Base-by-base conservation (phyloP, 1,284 basidiomycete genomes). In the Anthracocystis setariae region DNA sequence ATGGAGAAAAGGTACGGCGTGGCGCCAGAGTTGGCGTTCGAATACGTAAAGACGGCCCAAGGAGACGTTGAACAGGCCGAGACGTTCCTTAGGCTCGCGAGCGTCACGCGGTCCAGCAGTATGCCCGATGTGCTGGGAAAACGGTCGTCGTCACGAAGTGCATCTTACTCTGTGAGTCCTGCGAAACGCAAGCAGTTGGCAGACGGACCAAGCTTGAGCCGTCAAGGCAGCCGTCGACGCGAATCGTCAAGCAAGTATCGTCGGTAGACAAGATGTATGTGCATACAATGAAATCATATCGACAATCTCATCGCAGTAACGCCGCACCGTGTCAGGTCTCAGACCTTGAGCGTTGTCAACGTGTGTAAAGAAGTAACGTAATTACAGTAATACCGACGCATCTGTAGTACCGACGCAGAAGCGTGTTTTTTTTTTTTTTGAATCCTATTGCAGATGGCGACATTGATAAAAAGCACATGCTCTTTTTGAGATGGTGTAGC, bases 1-100 rank as follows among this genome's bases (percentile, higher is more conserved):
- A 54, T 65, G 50, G 25, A 46, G 5, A 43, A 58, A 12, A 27
- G 27, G 2, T 71, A 54, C 35, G 62, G 44, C 20, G 58, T 62
- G n/a, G 54, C 62, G 17, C 50, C 46, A 10, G 38, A 42, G 0
- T 53, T 71, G 8, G 68, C 62, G 2, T 60, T 59, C 43, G 62
- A 71, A 17, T 71, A 65, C 45, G 37, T 71, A 62, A 71, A 65
- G 46, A 66, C 62, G 3, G 56, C 68, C 8, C 40, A 47, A 18
- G 68, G 68, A 21, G 54, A 65, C 25, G 57, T 71, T 33, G 51
- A 45, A 18, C 56, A 65, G 21, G 68, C 68, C 13, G 58, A 71
- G 42, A 54, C 29, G 2, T 71, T 54, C 50, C 50, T 71, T 13
- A 54, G 42, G 15, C 44, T 70, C 13, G 59, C 65, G 4, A 12